phyloP scores from a whole-genome alignment of 2,329 filamentous ascomycete species.

The Phaeosphaeriaceae sp. region DNA sequence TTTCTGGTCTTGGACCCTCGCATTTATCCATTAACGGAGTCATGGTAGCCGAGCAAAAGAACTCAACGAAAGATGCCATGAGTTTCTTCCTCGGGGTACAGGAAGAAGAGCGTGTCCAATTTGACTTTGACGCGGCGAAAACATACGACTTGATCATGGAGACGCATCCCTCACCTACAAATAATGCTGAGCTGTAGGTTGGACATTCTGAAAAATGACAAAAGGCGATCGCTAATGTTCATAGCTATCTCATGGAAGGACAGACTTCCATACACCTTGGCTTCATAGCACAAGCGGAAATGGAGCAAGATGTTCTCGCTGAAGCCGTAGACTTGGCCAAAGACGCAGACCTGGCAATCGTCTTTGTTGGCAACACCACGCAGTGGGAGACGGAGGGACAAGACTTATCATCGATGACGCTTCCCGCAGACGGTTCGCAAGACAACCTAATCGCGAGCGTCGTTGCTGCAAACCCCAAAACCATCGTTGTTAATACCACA shows the following conservation, averaged over 20 bases:
- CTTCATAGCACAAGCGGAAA: conserved; percentile 19
- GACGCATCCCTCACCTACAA: conserved; percentile 15
- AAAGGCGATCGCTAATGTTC: not conserved
- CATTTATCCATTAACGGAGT: conserved; percentile 20
- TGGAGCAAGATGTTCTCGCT: conserved; percentile 22
- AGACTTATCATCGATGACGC: conserved; percentile 27
- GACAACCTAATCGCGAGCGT: conserved; percentile 59
- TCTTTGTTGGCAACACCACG: conserved; percentile 68
- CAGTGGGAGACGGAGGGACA: conserved; percentile 35
- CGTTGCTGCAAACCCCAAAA: conserved; percentile 66
- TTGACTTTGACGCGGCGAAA: conserved; percentile 9
- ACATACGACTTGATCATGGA: conserved; percentile 17
- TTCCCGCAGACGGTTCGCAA: conserved; percentile 62
- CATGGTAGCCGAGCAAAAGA: conserved; percentile 10
- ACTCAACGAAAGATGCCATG: conserved; percentile 19
- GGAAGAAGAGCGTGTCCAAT: conserved; percentile 19
- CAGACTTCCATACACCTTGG: conserved; percentile 23
- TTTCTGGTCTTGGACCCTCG: conserved; percentile 20
- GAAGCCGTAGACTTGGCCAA: conserved; percentile 22
- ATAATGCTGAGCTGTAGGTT: conserved; percentile 19
- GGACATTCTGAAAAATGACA: not conserved
- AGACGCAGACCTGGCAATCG: conserved; percentile 69
- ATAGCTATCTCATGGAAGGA: conserved; percentile 14
- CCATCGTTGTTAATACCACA: conserved; percentile 69
- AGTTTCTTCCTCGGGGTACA: conserved; percentile 24